Evolutionary conservation across 2,329 filamentous ascomycete species (phyloP), one percentile per base, ranked within the genome.

Genomic region (Aureobasidium sp.): DNA sequence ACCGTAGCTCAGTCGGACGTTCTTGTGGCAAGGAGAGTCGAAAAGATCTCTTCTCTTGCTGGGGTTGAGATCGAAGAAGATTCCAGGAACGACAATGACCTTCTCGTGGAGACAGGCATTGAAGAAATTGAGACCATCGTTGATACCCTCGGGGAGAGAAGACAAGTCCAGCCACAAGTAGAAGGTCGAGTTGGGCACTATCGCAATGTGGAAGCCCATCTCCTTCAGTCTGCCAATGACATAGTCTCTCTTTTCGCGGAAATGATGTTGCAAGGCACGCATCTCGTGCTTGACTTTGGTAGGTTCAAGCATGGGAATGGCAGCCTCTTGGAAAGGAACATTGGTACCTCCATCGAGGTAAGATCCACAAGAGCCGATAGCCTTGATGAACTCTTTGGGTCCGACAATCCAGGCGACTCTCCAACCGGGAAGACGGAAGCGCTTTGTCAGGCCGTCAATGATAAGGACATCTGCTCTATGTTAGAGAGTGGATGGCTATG

Each of bases 11-110:
- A 95, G 83, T 58, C 91, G 84, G 31, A 95, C 89, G 73, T 93
- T 95, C 77, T 94, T 78, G 77, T 97, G 93, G 77, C 93, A 97
- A 64, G 93, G 93, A 68, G 86, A 90, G 77, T 97, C 93, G 68
- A 97, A 97, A 68, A 97, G 76, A 75, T 97, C 93, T 73, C 93
- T 83, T 67, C 93, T 84, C 74, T 91, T 88, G 39, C 89, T 88
- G 4, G 93, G 93, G 78, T 97, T 97, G 66, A 97, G 77, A 71
- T 97, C 93, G 74, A 97, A 97, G 83, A 97, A 97, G 75, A 97
- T 97, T 64, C 93, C 93, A 0, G 93, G 93, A 5, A 97, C 93
- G 20, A 97, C 91, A 71, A 97, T 97, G 67, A 95, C 90, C 82
- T 95, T 95, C 80, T 97, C 91, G 71, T 89, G 86, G 48, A 97